A percentile compares a stretch with the other conserved stretches of the same genome.
phyloP scores from a whole-genome alignment of 2,329 filamentous ascomycete genomes.

The Leptographium flavum region DNA sequence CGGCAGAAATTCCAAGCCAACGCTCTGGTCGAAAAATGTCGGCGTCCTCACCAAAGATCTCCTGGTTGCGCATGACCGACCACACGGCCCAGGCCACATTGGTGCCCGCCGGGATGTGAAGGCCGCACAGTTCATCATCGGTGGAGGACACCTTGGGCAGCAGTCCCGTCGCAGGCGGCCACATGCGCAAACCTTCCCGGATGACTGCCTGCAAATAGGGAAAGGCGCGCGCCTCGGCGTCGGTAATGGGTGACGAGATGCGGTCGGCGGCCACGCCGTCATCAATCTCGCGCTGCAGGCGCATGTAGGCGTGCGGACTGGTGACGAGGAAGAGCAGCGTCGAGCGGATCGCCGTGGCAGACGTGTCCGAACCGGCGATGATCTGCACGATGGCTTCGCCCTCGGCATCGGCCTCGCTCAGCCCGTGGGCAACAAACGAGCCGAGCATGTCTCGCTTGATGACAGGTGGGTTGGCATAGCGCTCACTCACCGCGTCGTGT shows the following conservation, averaged over 20 bases:
- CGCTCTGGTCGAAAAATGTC: constrained; percentile 29
- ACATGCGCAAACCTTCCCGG: constrained; percentile 31
- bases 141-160: constrained; percentile 18
- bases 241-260: constrained; percentile 19
- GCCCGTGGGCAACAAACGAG: constrained; percentile 24
- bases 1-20: constrained; percentile 23
- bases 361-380: constrained; percentile 17
- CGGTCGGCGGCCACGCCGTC: constrained; percentile 14
- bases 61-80: constrained; percentile 22
- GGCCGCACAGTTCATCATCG: constrained; percentile 22
- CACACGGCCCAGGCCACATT: not conserved
- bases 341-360: constrained; percentile 15
- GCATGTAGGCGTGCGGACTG: constrained; percentile 13
- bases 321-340: constrained; percentile 15
- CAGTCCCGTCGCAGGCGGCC: constrained; percentile 25
- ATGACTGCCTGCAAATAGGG: constrained; percentile 36
- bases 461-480: constrained; percentile 3
- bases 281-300: constrained; percentile 21
- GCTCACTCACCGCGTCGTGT: constrained; percentile 10
- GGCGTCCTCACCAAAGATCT: constrained; percentile 22
- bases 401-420: constrained; percentile 23
- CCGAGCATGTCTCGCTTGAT: constrained; percentile 21
- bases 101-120: constrained; percentile 30
- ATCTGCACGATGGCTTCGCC: constrained; percentile 29
- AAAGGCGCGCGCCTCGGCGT: constrained; percentile 23